Conservation (phyloP, 1,284 basidiomycete species). For the Microbotryum intermedium region DNA sequence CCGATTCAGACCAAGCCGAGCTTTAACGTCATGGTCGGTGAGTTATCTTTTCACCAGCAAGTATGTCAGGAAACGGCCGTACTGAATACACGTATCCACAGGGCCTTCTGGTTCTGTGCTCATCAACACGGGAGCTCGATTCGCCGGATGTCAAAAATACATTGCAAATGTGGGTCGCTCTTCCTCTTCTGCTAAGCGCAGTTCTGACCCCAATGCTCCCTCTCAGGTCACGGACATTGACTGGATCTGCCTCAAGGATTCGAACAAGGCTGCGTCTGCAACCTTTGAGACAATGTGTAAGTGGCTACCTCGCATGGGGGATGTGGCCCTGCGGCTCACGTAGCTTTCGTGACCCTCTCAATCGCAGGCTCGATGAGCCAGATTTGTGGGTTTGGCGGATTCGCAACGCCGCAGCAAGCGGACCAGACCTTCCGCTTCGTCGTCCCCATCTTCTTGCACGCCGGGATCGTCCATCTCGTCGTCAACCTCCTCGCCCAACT, state of each 20-base stretch:
- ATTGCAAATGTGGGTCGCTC: conserved; percentile 32
- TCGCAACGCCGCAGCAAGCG: conserved; percentile 52
- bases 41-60: not conserved
- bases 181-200: not conserved
- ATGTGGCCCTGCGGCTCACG: conserved; percentile 51
- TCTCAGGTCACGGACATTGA: conserved; percentile 33
- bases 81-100: not conserved
- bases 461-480: conserved; percentile 76
- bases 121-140: conserved; percentile 79
- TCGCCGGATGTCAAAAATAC: conserved; percentile 76
- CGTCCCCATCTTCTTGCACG: conserved; percentile 63
- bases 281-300: conserved; percentile 23
- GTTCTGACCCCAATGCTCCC: conserved; percentile 29
- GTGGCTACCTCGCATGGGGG: not conserved
- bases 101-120: conserved; percentile 78
- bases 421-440: conserved; percentile 76
- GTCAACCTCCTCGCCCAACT: conserved; percentile 86
- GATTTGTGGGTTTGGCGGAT: conserved; percentile 82
- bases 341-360: conserved; percentile 43
- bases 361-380: conserved; percentile 65
- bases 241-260: conserved; percentile 57
- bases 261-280: conserved; percentile 39
- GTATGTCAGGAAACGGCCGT: not conserved
- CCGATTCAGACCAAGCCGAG: conserved; percentile 49
- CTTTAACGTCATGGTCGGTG: conserved; percentile 69